Evolutionary conservation across 2,329 filamentous ascomycete species (phyloP).

Genomic region (Talaromyces pinophilus): DNA sequence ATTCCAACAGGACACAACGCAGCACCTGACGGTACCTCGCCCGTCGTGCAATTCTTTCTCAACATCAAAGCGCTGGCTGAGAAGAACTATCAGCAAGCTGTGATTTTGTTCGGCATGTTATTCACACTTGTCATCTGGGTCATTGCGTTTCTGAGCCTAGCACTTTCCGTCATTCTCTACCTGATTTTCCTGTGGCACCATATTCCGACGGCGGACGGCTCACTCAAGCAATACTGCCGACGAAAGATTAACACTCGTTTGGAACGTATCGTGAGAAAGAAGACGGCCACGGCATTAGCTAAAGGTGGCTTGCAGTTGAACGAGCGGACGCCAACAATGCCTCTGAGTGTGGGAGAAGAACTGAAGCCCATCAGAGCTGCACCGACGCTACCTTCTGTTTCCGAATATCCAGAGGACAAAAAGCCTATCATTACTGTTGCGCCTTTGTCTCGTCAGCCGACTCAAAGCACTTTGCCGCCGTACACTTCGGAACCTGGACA

Average conservation of each 20-base stretch:
- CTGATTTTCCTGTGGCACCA: constrained; percentile 89
- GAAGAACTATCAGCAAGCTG: constrained; percentile 72
- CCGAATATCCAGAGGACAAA: constrained; percentile 49
- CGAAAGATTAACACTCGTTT: constrained; percentile 87
- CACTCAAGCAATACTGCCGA: constrained; percentile 80
- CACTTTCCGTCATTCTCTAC: constrained; percentile 77
- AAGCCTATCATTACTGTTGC: constrained; percentile 32
- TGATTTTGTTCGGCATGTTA: constrained; percentile 85
- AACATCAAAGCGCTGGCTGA: constrained; percentile 75
- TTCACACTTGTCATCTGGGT: constrained; percentile 91
- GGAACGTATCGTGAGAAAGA: constrained; percentile 78
- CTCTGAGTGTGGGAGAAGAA: constrained; percentile 32
- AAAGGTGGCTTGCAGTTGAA: constrained; percentile 63
- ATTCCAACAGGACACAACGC: constrained; percentile 60
- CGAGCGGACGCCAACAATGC: constrained; percentile 55
- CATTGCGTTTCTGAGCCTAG: constrained; percentile 71
- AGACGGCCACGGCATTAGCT: constrained; percentile 84
- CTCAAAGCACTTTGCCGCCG: constrained; percentile 61
- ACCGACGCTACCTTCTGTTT: constrained; percentile 64
- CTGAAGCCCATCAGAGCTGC: constrained; percentile 34
- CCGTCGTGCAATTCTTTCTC: constrained; percentile 74
- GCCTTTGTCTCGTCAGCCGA: constrained; percentile 60
- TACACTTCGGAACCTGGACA: constrained; percentile 62
- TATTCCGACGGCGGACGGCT: constrained; percentile 78
- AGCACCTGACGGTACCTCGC: constrained; percentile 59